A percentile compares a stretch with the other conserved stretches of the same genome.
These are phyloP conservation scores for Kwoniella pini DNA, from an alignment of 768 basidiomycete species.

Conservation along the genomic window DNA sequence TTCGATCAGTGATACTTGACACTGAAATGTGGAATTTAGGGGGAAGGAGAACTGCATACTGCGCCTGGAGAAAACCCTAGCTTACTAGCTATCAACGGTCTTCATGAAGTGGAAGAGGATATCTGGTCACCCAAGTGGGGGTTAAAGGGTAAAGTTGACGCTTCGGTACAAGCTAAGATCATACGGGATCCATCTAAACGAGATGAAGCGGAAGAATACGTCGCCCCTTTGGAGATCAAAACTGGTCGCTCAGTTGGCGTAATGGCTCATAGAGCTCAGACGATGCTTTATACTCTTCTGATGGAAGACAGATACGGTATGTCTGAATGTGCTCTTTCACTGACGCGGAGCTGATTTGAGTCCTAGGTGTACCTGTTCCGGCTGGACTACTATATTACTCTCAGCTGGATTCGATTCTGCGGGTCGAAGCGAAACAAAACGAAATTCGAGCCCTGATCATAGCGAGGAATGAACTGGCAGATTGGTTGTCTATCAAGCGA, in stretches of 20 bases:
- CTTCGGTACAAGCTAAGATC: constrained; percentile 68
- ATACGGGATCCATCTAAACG: constrained; percentile 58
- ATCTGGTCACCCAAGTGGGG: constrained; percentile 96
- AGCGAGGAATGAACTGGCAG: constrained; percentile 79
- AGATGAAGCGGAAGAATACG: constrained; percentile 31
- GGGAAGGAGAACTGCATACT: constrained; percentile 67
- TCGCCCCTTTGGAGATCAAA: constrained; percentile 87
- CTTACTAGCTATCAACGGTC: constrained; percentile 68
- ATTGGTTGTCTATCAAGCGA: constrained; percentile 60
- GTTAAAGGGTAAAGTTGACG: constrained; percentile 93
- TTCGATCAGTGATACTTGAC: not conserved
- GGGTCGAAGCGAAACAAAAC: constrained; percentile 74
- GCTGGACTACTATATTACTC: constrained; percentile 92
- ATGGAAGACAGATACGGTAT: constrained; percentile 80
- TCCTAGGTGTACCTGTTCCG: constrained; percentile 66
- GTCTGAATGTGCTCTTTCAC: constrained; percentile 14
- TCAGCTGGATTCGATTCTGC: constrained; percentile 80
- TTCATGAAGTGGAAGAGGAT: constrained; percentile 92
- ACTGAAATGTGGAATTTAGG: constrained; percentile 55
- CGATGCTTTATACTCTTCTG: constrained; percentile 91
- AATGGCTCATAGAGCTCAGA: constrained; percentile 96
- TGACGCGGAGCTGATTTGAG: not conserved
- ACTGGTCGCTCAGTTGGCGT: constrained; percentile 76
- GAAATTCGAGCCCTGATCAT: constrained; percentile 82
- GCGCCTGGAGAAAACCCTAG: constrained; percentile 60